Percentiles rank a stretch among this genome's conserved stretches.
Evolutionary conservation across 352 stramenopile genomes (phyloP).

Genomic region (Peronospora belbahrii): DNA sequence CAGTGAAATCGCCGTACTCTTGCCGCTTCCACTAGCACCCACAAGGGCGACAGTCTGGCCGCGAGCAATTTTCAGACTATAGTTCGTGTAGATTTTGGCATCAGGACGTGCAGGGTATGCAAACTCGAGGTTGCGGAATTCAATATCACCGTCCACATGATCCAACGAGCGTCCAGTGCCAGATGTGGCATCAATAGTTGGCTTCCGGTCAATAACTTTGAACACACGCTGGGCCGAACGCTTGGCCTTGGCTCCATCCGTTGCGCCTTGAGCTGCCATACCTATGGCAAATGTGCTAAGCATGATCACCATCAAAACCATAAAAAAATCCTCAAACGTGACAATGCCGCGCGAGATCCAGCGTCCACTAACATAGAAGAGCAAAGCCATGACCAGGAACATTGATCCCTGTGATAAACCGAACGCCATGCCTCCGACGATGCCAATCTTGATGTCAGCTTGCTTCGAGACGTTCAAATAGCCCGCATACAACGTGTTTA

Average conservation of each 20-base stretch:
- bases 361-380: conserved; percentile 64
- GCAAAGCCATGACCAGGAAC: conserved; percentile 52
- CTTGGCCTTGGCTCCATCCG: conserved; percentile 25
- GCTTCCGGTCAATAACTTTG: conserved; percentile 30
- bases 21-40: conserved; percentile 27
- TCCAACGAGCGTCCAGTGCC: conserved; percentile 14
- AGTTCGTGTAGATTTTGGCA: conserved; percentile 36
- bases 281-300: conserved; percentile 38
- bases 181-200: conserved; percentile 25
- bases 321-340: conserved; percentile 68
- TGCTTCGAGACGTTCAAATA: conserved; percentile 29
- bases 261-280: conserved; percentile 28
- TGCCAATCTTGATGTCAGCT: conserved; percentile 35
- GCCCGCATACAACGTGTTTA: conserved; percentile 29
- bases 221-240: conserved; percentile 29
- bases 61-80: conserved; percentile 24
- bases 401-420: conserved; percentile 66
- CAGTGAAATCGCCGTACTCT: conserved; percentile 30
- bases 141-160: conserved; percentile 26
- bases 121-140: conserved; percentile 29
- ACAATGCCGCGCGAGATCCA: conserved; percentile 46
- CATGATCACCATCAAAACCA: conserved; percentile 65
- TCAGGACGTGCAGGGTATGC: conserved; percentile 28
- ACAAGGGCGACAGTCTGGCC: conserved; percentile 33
- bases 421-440: conserved; percentile 49